phyloP scores from a whole-genome alignment of 2,329 filamentous ascomycete species.

The Fusarium phyllophilum region DNA sequence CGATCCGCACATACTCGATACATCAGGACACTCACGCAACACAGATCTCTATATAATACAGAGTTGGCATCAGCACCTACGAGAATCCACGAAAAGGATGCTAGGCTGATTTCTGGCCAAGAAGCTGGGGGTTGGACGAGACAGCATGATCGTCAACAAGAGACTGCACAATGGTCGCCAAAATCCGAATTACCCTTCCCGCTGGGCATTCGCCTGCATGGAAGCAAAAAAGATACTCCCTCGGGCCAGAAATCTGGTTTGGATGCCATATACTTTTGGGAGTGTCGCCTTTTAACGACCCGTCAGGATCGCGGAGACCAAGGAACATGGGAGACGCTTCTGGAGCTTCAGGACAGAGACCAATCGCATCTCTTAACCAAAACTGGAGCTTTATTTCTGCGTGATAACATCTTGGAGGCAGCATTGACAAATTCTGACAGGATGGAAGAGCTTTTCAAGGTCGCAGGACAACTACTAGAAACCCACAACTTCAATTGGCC shows the following conservation, averaged over 20 bases:
- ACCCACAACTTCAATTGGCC: conserved; percentile 58
- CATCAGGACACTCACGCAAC: conserved; percentile 3
- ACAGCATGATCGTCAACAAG: conserved; percentile 11
- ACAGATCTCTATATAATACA: conserved; percentile 20
- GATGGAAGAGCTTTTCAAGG: conserved; percentile 42
- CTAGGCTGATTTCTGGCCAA: conserved; percentile 13
- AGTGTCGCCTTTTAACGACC: conserved; percentile 29
- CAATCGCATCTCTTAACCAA: conserved; percentile 35
- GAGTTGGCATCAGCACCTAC: conserved; percentile 26
- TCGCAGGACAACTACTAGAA: conserved; percentile 49
- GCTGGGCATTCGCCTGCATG: conserved; percentile 12
- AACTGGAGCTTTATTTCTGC: conserved; percentile 40
- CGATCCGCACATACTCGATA: conserved; percentile 14
- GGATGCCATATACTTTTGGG: conserved; percentile 32
- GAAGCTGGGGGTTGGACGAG: neutral
- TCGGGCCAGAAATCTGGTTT: neutral
- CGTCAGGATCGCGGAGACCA: conserved; percentile 36
- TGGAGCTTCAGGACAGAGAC: conserved; percentile 32
- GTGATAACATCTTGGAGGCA: conserved; percentile 46
- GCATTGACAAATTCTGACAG: conserved; percentile 42
- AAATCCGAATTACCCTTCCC: conserved; percentile 9
- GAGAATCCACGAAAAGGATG: neutral
- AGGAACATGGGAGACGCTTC: conserved; percentile 45
- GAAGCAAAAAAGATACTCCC: neutral
- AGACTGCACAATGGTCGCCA: conserved; percentile 32